Evolutionary conservation across 2,329 filamentous ascomycete species (phyloP), one percentile per base, ranked within the genome.

Genomic region (Pseudophaeomoniella oleicola): DNA sequence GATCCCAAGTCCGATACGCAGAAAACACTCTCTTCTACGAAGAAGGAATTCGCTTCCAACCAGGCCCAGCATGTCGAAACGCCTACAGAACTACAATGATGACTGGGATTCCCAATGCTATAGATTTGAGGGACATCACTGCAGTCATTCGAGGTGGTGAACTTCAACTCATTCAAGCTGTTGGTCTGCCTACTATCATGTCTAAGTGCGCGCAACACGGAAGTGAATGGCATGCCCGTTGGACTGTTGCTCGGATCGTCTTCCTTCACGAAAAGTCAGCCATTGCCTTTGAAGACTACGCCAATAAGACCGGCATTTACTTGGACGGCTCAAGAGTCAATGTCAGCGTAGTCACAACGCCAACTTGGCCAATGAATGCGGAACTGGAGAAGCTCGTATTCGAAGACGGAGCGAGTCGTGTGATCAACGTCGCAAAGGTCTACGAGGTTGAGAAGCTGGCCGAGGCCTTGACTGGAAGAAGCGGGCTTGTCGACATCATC

Each of bases 71-170:
- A n/a, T n/a, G n/a, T n/a, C n/a, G n/a, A 6, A 32, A 32, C 13
- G 13, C 30, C 5, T 32, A 32, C 30, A 5, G 30, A 14, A 32
- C 30, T 14, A 16, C 17, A n/a, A 32, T 32, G 30, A 32, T 32
- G 10, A 5, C 17, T 5, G 13, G 17, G 13, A 32, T 32, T 6
- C 30, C 30, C 13, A 5, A n/a, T 10, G 13, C 13, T 5, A 16
- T 16, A 5, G 17, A 5, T 16, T 15, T 5, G 13, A 16, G 13
- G 5, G 13, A 14, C 13, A 16, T 32, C 13, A n/a, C 17, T 16
- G 14, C 30, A 15, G 17, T 14, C 5, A 14, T 32, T 5, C 30
- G 30, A 10, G 30, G 30, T 6, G 30, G 30, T 16, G 30, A n/a
- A 15, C 30, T 32, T 32, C 13, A 32, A 32, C 5, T 5, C 10